Percentiles rank a stretch among this genome's conserved stretches.
These are phyloP conservation scores for Geoglossum glabrum DNA, from an alignment of 495 filamentous ascomycete species.

Conservation along the genomic window DNA sequence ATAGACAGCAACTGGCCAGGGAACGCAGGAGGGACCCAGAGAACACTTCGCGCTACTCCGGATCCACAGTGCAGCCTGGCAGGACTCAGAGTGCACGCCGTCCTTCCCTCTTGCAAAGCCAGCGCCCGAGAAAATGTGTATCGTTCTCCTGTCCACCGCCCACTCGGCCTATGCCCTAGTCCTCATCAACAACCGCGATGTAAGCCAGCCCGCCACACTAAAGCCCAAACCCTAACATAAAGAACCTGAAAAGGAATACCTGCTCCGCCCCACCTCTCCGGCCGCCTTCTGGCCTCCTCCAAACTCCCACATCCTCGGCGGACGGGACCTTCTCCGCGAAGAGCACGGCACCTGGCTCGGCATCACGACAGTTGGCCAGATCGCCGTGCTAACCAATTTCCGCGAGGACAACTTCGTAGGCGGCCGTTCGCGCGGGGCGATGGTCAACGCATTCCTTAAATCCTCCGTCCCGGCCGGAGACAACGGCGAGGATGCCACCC, in stretches of 20 bases:
- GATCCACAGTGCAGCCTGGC: too few relatives aligned
- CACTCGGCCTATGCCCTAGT: conserved; percentile 84
- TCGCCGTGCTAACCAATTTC: conserved; percentile 90
- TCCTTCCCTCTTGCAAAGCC: too few relatives aligned
- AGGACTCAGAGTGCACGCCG: neutral
- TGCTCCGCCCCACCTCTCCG: conserved; percentile 65
- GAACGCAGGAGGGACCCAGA: neutral
- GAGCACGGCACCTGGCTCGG: conserved; percentile 85
- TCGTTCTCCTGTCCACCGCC: conserved; percentile 69
- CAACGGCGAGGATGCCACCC: conserved; percentile 18
- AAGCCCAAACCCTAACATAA: neutral
- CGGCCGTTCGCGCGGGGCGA: conserved; percentile 52
- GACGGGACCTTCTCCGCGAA: conserved; percentile 43
- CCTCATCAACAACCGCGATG: conserved; percentile 84
- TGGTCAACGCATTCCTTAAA: conserved; percentile 77
- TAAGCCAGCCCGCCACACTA: neutral
- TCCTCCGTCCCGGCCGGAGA: conserved; percentile 12
- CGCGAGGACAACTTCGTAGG: conserved; percentile 52
- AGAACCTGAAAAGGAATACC: conserved; percentile 43
- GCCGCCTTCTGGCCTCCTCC: conserved; percentile 66
- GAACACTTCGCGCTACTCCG: too few relatives aligned
- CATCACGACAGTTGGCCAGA: conserved; percentile 59
- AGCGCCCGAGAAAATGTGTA: too few relatives aligned
- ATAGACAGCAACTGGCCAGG: neutral
- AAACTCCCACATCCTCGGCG: conserved; percentile 39